Base-by-base conservation (phyloP, 345 rosid species). In the Hibiscus trionum region DNA sequence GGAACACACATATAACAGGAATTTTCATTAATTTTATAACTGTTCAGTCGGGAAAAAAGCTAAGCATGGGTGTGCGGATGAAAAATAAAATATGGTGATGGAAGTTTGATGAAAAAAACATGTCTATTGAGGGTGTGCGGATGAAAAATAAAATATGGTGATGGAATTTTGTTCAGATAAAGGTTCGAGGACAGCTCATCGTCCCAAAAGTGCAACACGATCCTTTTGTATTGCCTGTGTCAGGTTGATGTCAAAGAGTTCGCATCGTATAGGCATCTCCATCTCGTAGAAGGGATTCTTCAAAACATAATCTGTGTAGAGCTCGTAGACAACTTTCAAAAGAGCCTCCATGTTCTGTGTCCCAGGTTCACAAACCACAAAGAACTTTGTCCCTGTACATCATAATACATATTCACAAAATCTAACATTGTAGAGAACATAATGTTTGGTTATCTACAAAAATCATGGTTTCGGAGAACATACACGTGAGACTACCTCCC, bases 211-310 rank as follows among this genome's bases (percentile, higher is more conserved):
- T 2, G 10, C 24, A 55, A 55, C 26, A 55, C 58, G 58, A 55
- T 55, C 58, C 26, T 55, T 55, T 9, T 55, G 58, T 55, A 55
- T 55, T 17, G 58, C 58, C 58, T 55, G 58, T 17, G 58, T n/a
- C 72, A 95, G 76, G 78, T 90, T 89, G 84, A 89, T 84, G 77
- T 95, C 99, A 44, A 92, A 95, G 76, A 92, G 98, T 78, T 92
- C 97, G 11, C 99, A 92, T 33, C 99, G 85, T n/a, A 95, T 95
- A 15, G 98, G 99, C 98, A 92, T 92, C 88, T 95, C 99, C 92
- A 92, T 92, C 87, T 95, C 99, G 61, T 95, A 95, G 80, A 95
- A 95, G 12, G 98, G 99, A 62, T 95, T 95, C 90, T 95, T 95
- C 83, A 95, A 75, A 72, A 92, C 98, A 73, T 84, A 95, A 68